Base-by-base conservation (phyloP, 1,139 yeast species). In the Pneumocystis wakefieldiae region DNA sequence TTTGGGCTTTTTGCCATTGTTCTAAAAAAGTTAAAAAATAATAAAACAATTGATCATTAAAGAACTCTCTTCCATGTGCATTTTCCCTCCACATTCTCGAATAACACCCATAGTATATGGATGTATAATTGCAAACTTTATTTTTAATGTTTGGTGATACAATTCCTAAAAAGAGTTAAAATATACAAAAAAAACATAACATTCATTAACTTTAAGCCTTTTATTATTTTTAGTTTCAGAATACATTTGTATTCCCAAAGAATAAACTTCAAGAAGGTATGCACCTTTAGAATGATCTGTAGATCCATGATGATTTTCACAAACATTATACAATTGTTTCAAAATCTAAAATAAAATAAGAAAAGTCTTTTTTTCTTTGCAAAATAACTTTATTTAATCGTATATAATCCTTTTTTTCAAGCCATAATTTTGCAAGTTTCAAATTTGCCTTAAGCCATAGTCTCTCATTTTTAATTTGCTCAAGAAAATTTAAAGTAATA, bases 11-110 rank as follows among this genome's bases (percentile, higher is more conserved):
- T 60, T 80, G 83, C 77, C 80, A 87, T 67, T 83, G 81, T 17
- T 80, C 62, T 62, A 59, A 36, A 42, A 42, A 8, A 78, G 15
- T 14, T 24, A 2, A 29, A 24, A 32, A 10, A 15, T 24, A 1
- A 14, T 14, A 29, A 14, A 32, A 7, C 19, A 32, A 59, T 64
- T 19, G 14, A 19, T 24, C 60, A 58, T 65, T 24, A 3, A 37
- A 3, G 24, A 17, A 61, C 62, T 68, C 62, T 82, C 79, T 67
- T 80, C 78, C 78, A 86, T 83, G 64, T 82, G 81, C 68, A 87
- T 79, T 67, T 83, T 80, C 1, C 89, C 95, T 0, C 90, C 89
- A 69, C 89, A 84, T 71, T 87, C 92, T 66, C 83, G 78, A 42
- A 87, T 80, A 10, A 84, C 80, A 0, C 92, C 95, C 70, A 84